Evolutionary conservation across 768 basidiomycete genomes (phyloP), one percentile per base, ranked within the genome.

Genomic region (Russula lepida): DNA sequence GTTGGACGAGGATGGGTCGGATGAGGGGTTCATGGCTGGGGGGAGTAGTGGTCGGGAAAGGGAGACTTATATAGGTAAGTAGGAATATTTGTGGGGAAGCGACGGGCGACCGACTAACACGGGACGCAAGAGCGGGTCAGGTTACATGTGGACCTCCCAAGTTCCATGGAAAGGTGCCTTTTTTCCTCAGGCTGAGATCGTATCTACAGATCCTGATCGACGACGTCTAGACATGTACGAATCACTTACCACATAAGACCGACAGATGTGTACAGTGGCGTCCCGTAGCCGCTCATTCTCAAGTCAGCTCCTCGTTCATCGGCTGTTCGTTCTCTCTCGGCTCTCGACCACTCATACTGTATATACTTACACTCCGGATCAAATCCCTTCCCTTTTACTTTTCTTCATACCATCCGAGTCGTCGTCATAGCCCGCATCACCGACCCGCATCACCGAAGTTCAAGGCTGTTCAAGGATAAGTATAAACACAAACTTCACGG

Each of bases 261-360:
- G 39, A 50, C 30, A 33, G 54, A 54, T 60, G 28, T 43, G 48
- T 37, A n/a, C 43, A 27, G 46, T 50, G 44, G 35, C 50, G 25
- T 49, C 25, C n/a, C 5, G 9, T 27, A 54, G 54, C 13, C 54
- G 48, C 60, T 12, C 54, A 21, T 19, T 6, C 15, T 11, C 39
- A 19, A 15, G 62, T 63, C 62, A 63, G 62, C 62, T 63, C 62
- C 62, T 62, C 56, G 61, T 48, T 52, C 44, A 43, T 49, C 61
- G 61, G 61, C 35, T 15, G 21, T 19, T 27, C 19, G 7, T 2
- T 19, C 15, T 19, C 19, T 8, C 41, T 6, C 41, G 41, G 8
- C 2, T n/a, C 19, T n/a, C 19, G n/a, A 17, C 37, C 37, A 6
- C 39, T 19, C 41, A 8, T 3, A 8, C 19, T 9, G 19, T 43